Evolutionary conservation across 768 basidiomycete genomes (phyloP).

Genomic region (Phylloporus scabripes): DNA sequence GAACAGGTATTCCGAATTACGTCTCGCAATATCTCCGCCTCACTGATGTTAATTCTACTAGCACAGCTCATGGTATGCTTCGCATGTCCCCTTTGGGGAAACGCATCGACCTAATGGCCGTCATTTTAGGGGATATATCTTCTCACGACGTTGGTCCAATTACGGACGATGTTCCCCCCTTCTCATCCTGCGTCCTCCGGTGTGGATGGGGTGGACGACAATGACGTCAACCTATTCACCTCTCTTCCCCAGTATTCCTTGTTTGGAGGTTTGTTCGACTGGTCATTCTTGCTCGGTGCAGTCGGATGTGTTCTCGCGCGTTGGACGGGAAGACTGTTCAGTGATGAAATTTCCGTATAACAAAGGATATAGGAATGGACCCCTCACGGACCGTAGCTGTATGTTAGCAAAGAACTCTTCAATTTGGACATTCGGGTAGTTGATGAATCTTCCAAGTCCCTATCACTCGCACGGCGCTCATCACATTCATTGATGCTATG

Average conservation of each 20-base stretch:
- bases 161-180: constrained; percentile 75
- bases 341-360: constrained; percentile 13
- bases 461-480: background rate
- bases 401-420: background rate
- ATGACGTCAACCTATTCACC: constrained; percentile 52
- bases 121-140: constrained; percentile 68
- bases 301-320: constrained; percentile 40
- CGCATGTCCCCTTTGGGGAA: constrained; percentile 9
- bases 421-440: background rate
- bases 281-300: constrained; percentile 62
- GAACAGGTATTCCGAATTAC: constrained; percentile 57
- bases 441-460: background rate
- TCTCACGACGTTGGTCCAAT: constrained; percentile 75
- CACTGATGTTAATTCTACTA: constrained; percentile 68
- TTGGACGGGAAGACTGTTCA: constrained; percentile 46
- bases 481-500: background rate
- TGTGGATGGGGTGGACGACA: constrained; percentile 3
- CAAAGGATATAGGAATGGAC: background rate
- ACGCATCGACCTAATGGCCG: background rate
- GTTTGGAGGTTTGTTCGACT: constrained; percentile 71
- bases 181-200: constrained; percentile 24
- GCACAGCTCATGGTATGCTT: constrained; percentile 74
- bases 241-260: constrained; percentile 70
- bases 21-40: constrained; percentile 65
- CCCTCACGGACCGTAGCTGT: constrained; percentile 4